Conservation (phyloP, 805 yeast species). For the Babjeviella inositovora region DNA sequence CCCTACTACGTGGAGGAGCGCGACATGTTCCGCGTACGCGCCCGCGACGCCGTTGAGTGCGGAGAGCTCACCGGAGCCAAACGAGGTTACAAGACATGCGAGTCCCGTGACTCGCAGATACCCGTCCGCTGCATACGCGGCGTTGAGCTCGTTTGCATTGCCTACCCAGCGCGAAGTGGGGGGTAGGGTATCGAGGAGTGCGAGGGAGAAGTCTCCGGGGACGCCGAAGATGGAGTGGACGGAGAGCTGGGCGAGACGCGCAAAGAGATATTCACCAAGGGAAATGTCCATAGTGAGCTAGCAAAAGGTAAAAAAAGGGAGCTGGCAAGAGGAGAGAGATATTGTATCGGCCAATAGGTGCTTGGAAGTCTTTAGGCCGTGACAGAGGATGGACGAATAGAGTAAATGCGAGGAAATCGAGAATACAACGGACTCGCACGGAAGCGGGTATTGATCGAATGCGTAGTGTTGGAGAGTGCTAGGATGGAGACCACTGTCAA, state of each 20-base stretch:
- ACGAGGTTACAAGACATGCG: constrained; percentile 65
- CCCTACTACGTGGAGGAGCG: constrained; percentile 73
- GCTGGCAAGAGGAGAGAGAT: too few species aligned
- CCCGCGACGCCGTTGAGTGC: constrained; percentile 84
- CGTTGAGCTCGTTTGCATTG: constrained; percentile 80
- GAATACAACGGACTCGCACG: too few species aligned
- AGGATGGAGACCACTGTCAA: too few species aligned
- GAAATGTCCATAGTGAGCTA: too few species aligned
- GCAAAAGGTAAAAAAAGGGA: too few species aligned
- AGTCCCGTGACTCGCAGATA: constrained; percentile 71
- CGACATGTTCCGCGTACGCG: constrained; percentile 80
- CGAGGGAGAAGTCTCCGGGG: constrained; percentile 71
- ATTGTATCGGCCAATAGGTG: too few species aligned
- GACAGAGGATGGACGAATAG: too few species aligned
- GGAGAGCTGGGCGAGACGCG: constrained; percentile 58
- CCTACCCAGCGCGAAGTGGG: constrained; percentile 94
- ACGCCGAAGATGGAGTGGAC: constrained; percentile 64
- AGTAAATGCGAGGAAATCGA: too few species aligned
- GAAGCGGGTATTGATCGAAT: too few species aligned
- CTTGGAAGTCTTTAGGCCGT: too few species aligned
- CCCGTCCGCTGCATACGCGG: constrained; percentile 83
- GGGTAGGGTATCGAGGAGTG: constrained; percentile 54
- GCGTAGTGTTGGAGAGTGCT: too few species aligned
- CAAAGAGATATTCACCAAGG: constrained; percentile 65
- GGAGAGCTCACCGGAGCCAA: constrained; percentile 81